A percentile compares a stretch with the other conserved stretches of the same genome.
phyloP scores from a whole-genome alignment of 1,284 basidiomycete species.

The Apiotrichum mycotoxinovorans region DNA sequence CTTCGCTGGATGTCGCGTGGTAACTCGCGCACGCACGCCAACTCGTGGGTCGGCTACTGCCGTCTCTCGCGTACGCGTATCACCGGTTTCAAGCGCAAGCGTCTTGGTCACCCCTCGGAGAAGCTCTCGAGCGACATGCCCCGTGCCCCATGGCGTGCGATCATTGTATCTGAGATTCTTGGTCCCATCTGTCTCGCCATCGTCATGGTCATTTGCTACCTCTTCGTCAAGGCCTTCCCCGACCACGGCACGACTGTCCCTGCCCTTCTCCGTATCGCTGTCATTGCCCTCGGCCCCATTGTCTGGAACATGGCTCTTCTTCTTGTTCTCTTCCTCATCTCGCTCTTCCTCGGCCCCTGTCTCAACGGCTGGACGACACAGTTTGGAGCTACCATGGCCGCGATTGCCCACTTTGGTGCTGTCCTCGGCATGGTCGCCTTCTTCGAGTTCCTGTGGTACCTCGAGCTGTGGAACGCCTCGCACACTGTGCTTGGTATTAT shows the following conservation, averaged over 20 bases:
- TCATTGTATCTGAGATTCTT: constrained; percentile 80
- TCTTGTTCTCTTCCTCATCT: constrained; percentile 79
- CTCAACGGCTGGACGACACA: constrained; percentile 75
- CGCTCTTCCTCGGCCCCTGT: constrained; percentile 81
- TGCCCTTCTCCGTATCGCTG: constrained; percentile 84
- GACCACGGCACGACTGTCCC: constrained; percentile 55
- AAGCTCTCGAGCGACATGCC: constrained; percentile 89
- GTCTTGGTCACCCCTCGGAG: constrained; percentile 87
- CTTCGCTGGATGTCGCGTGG: constrained; percentile 95
- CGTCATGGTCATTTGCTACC: constrained; percentile 81
- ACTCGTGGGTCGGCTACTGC: constrained; percentile 97
- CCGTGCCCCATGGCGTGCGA: constrained; percentile 82
- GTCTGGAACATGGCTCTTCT: constrained; percentile 92
- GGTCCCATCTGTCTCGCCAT: constrained; percentile 78
- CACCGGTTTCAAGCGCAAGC: constrained; percentile 96
- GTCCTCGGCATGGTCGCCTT: constrained; percentile 80
- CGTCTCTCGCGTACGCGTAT: constrained; percentile 90
- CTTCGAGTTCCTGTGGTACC: constrained; percentile 93
- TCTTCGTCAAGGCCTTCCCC: constrained; percentile 66
- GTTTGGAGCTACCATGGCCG: constrained; percentile 87
- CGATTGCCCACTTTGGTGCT: constrained; percentile 74
- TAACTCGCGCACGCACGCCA: constrained; percentile 91
- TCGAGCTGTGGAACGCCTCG: constrained; percentile 86
- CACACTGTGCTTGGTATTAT: constrained; percentile 88
- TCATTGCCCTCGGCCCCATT: constrained; percentile 90